Percentiles rank a stretch among this genome's conserved stretches.
phyloP scores from a whole-genome alignment of 2,329 filamentous ascomycete genomes.

The Fusarium sp. region DNA sequence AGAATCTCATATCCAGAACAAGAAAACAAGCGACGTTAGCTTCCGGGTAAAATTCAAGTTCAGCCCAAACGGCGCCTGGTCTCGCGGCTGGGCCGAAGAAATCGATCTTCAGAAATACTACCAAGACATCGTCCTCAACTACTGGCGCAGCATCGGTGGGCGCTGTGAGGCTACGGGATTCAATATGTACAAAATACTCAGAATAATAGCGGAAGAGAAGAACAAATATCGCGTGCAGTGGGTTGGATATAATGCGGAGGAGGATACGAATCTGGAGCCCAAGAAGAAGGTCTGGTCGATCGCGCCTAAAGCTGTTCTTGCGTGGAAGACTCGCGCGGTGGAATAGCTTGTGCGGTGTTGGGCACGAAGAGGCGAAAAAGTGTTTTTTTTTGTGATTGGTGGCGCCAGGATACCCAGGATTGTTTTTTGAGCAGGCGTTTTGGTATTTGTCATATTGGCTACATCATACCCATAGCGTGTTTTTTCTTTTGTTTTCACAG shows the following conservation, averaged over 20 bases:
- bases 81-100: neutral
- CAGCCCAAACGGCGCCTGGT: neutral
- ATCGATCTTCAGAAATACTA: neutral
- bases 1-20: neutral
- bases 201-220: neutral
- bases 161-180: neutral
- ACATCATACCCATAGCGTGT: neutral
- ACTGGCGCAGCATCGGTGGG: slow-evolving; percentile 8
- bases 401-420: neutral
- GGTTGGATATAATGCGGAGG: slow-evolving; percentile 6
- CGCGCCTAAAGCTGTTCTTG: neutral
- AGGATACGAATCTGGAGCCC: slow-evolving; percentile 1
- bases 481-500: neutral
- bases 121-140: neutral
- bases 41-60: slow-evolving; percentile 7
- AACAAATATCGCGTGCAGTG: slow-evolving; percentile 8
- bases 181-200: neutral
- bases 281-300: slow-evolving; percentile 13
- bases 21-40: neutral
- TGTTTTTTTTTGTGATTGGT: neutral
- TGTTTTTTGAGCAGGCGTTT: neutral
- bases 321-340: neutral
- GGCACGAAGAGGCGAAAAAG: slow-evolving; percentile 58
- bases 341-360: neutral
- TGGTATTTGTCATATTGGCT: neutral